Evolutionary conservation across 1,284 basidiomycete genomes (phyloP).

Genomic region (Trichosporon ovoides): DNA sequence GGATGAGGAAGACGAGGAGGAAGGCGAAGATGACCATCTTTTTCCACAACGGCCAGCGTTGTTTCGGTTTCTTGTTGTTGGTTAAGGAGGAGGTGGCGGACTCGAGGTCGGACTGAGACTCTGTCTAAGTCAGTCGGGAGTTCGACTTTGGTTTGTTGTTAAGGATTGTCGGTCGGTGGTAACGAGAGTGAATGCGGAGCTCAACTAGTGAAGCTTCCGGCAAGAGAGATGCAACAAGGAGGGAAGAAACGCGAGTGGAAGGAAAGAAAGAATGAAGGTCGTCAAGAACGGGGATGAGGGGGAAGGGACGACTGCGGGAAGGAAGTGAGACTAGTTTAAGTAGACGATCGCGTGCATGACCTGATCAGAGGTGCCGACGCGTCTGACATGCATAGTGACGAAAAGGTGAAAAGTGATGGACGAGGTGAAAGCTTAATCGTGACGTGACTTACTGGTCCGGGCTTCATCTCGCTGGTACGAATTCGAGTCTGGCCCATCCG

Average conservation of each 20-base stretch:
- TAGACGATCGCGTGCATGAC: too few species aligned
- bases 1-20: constrained; percentile 8
- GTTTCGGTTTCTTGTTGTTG: not conserved
- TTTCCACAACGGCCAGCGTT: constrained; percentile 7
- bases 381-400: not conserved
- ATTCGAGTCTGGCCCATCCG: constrained; percentile 1
- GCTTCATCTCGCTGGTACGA: constrained; percentile 1
- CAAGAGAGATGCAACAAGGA: not conserved
- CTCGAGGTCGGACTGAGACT: constrained; percentile 9
- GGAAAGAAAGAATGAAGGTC: not conserved
- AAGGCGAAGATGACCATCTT: constrained; percentile 4
- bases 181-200: not conserved
- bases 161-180: not conserved
- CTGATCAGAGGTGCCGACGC: not conserved
- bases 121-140: not conserved
- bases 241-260: not conserved
- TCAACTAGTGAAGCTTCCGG: not conserved
- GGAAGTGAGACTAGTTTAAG: not conserved
- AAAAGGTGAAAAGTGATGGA: constrained; percentile 1
- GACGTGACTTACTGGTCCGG: constrained; percentile 1
- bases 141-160: too few species aligned
- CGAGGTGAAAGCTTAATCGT: constrained; percentile 1
- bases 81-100: not conserved
- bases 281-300: not conserved
- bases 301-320: not conserved